phyloP scores from a whole-genome alignment of 257 asterid species.

The Gentiana macrophylla region DNA sequence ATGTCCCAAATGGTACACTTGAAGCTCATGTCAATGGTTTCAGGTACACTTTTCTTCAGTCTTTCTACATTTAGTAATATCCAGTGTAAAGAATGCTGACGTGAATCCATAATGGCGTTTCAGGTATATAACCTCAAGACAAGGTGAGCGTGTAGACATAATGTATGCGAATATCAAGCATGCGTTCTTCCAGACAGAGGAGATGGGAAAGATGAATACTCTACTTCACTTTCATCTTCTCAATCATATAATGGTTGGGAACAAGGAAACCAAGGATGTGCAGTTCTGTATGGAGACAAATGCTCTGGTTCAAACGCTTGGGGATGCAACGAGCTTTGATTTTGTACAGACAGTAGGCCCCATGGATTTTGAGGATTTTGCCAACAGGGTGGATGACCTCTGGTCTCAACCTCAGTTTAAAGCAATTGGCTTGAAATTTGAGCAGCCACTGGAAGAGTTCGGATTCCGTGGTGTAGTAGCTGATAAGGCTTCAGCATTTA shows the following conservation, averaged over 20 bases:
- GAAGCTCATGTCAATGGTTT: constrained; percentile 71
- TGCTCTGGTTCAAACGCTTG: constrained; percentile 63
- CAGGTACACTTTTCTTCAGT: constrained; percentile 13
- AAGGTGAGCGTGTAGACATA: constrained; percentile 51
- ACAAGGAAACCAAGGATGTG: constrained; percentile 60
- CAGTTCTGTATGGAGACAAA: constrained; percentile 70
- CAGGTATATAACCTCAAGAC: constrained; percentile 52
- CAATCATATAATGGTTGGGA: constrained; percentile 74
- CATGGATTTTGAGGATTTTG: constrained; percentile 55
- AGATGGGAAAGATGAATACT: constrained; percentile 70
- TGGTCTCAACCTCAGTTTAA: constrained; percentile 59
- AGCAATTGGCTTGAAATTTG: constrained; percentile 51
- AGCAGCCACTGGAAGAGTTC: constrained; percentile 61
- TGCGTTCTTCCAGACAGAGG: constrained; percentile 77
- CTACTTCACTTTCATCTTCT: constrained; percentile 67
- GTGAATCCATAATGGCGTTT: constrained; percentile 15
- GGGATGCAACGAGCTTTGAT: constrained; percentile 55
- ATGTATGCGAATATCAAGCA: constrained; percentile 57
- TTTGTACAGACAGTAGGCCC: constrained; percentile 45
- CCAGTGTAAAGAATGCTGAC: too few relatives aligned
- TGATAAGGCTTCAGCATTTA: not conserved
- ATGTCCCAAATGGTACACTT: constrained; percentile 47
- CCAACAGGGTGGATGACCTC: constrained; percentile 54
- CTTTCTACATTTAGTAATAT: not conserved
- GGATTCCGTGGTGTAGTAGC: constrained; percentile 82